These are phyloP conservation scores for Austroboletus novae-zelandiae DNA, from an alignment of 1,284 basidiomycete species.

Conservation along the genomic window DNA sequence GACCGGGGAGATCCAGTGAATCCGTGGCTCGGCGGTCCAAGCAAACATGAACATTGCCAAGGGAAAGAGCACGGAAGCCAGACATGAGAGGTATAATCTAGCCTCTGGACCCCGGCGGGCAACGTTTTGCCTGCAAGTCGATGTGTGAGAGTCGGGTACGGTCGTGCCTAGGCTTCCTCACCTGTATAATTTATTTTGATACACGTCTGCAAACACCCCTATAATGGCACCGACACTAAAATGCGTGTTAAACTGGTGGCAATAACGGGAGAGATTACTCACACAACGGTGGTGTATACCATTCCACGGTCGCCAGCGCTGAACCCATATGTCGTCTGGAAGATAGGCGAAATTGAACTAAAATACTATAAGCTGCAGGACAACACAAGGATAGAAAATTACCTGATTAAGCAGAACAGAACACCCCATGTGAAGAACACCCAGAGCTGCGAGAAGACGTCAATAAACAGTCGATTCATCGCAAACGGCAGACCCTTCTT, in stretches of 20 bases:
- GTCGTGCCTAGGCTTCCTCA: conserved; percentile 24
- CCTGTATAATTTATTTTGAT: conserved; percentile 69
- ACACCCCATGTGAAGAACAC: conserved; percentile 78
- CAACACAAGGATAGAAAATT: background rate
- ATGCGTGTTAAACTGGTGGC: background rate
- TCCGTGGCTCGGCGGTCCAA: conserved; percentile 31
- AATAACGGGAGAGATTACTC: conserved; percentile 23
- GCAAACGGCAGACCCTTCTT: conserved; percentile 15
- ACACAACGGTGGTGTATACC: conserved; percentile 63
- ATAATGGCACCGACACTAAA: conserved; percentile 60
- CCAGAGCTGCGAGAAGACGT: conserved; percentile 53
- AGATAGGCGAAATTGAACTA: conserved; percentile 63
- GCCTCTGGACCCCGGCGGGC: conserved; percentile 58
- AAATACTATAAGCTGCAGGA: background rate
- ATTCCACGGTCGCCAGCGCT: conserved; percentile 62
- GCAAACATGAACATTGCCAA: conserved; percentile 51
- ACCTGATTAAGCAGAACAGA: conserved; percentile 67
- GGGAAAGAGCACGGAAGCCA: conserved; percentile 51
- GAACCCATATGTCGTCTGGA: conserved; percentile 62
- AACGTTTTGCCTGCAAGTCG: conserved; percentile 19
- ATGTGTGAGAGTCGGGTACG: background rate
- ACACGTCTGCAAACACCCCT: conserved; percentile 55
- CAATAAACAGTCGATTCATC: background rate
- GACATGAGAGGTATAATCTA: conserved; percentile 52
- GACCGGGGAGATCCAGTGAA: conserved; percentile 42